These are phyloP conservation scores for Letharia lupina DNA, from an alignment of 495 filamentous ascomycete species.

Conservation along the genomic window DNA sequence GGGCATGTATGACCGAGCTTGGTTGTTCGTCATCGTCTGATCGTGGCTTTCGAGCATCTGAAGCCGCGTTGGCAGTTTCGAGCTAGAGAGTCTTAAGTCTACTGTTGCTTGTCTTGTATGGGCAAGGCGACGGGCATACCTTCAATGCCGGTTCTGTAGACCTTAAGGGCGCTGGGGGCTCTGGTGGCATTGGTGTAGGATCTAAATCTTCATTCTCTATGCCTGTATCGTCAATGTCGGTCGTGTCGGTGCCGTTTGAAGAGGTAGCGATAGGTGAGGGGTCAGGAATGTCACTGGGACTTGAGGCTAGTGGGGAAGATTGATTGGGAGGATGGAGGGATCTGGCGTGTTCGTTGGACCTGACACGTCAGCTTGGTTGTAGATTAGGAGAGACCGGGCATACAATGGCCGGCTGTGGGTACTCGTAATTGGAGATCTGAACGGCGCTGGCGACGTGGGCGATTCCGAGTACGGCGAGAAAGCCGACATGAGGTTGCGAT, in stretches of 20 bases:
- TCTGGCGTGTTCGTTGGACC: constrained; percentile 23
- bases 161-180: constrained; percentile 1
- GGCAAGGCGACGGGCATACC: constrained; percentile 27
- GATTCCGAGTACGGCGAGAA: constrained; percentile 29
- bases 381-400: neutral
- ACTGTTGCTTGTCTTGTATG: constrained; percentile 8
- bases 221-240: constrained; percentile 64
- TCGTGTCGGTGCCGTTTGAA: constrained; percentile 62
- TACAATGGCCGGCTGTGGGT: constrained; percentile 14
- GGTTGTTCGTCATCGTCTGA: constrained; percentile 61
- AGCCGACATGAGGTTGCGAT: constrained; percentile 23
- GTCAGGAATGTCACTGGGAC: constrained; percentile 35
- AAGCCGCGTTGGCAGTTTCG: constrained; percentile 50
- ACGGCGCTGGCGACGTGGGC: constrained; percentile 25
- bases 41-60: constrained; percentile 41
- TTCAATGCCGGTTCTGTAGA: constrained; percentile 32
- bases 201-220: constrained; percentile 37
- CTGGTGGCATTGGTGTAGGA: constrained; percentile 21
- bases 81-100: constrained; percentile 40
- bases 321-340: constrained; percentile 25
- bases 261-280: constrained; percentile 61
- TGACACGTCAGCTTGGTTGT: constrained; percentile 9
- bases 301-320: constrained; percentile 20
- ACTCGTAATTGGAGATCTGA: constrained; percentile 21
- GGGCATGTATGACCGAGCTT: constrained; percentile 81